Percentiles rank a stretch among this genome's conserved stretches.
Conservation (phyloP, 2,329 filamentous ascomycete species). For the Fusarium euwallaceae region DNA sequence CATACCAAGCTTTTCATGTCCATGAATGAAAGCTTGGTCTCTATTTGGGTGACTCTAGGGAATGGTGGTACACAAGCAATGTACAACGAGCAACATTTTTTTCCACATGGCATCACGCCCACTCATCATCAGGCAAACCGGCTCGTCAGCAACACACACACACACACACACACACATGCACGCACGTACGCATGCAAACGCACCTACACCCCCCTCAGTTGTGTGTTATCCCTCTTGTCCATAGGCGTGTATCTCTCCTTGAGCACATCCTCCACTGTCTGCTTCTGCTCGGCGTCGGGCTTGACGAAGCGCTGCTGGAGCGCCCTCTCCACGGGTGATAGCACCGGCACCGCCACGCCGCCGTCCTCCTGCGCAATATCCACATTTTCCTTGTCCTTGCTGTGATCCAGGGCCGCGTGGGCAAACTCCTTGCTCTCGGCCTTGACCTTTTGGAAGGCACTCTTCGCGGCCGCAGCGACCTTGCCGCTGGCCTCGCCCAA, state of each 20-base stretch:
- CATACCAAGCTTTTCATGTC: conserved; percentile 32
- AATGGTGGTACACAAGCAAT: conserved; percentile 49
- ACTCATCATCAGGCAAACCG: conserved; percentile 18
- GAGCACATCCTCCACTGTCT: conserved; percentile 66
- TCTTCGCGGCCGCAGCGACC: conserved; percentile 54
- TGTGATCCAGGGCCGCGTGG: conserved; percentile 32
- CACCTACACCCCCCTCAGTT: conserved; percentile 56
- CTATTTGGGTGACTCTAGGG: conserved; percentile 45
- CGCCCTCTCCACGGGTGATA: conserved; percentile 62
- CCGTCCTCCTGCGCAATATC: conserved; percentile 54
- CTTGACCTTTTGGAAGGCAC: conserved; percentile 50
- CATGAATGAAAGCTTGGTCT: conserved; percentile 31
- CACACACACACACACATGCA: neutral
- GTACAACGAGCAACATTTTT: conserved; percentile 42
- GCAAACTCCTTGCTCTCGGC: conserved; percentile 45
- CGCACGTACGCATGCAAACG: neutral
- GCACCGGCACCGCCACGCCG: conserved; percentile 41
- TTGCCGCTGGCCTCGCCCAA: conserved; percentile 39
- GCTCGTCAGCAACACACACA: conserved; percentile 10
- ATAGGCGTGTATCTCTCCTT: conserved; percentile 67
- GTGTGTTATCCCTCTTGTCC: conserved; percentile 60
- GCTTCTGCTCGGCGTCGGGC: conserved; percentile 55
- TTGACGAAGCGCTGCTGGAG: conserved; percentile 66
- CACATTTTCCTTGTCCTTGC: conserved; percentile 53
- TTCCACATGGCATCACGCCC: conserved; percentile 20